Evolutionary conservation across 805 yeast genomes (phyloP).

Genomic region (Komagataella mondaviorum): DNA sequence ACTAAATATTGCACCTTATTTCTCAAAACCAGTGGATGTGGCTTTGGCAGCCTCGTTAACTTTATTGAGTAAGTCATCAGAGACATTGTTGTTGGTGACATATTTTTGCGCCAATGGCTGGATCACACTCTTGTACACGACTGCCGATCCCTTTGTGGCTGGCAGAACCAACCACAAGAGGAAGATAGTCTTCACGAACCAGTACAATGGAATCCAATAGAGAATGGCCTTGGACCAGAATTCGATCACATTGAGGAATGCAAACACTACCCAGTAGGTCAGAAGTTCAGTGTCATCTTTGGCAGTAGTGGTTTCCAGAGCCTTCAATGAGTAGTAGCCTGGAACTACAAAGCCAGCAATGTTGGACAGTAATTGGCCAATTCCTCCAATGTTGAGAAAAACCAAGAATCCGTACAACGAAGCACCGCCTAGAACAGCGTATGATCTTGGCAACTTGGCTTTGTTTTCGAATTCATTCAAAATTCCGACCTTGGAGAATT

Average conservation of each 20-base stretch:
- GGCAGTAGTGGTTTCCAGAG: constrained; percentile 56
- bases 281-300: constrained; percentile 88
- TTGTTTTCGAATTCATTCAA: constrained; percentile 27
- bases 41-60: constrained; percentile 36
- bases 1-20: constrained; percentile 5
- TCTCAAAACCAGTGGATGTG: constrained; percentile 13
- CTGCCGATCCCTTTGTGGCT: constrained; percentile 70
- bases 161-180: constrained; percentile 86
- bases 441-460: constrained; percentile 66
- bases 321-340: constrained; percentile 75
- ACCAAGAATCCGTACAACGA: constrained; percentile 62
- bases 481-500: constrained; percentile 13
- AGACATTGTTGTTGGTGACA: constrained; percentile 11
- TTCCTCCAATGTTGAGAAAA: constrained; percentile 84
- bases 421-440: constrained; percentile 56
- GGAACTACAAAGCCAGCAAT: constrained; percentile 86
- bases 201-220: constrained; percentile 95
- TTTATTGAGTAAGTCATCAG: constrained; percentile 24
- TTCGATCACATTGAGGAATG: constrained; percentile 80
- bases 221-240: constrained; percentile 91
- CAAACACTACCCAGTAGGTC: constrained; percentile 98
- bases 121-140: constrained; percentile 52
- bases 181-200: constrained; percentile 81
- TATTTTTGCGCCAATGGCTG: constrained; percentile 47
- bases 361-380: constrained; percentile 90